Conservation (phyloP, 805 yeast species). For the Tetrapisispora phaffii region DNA sequence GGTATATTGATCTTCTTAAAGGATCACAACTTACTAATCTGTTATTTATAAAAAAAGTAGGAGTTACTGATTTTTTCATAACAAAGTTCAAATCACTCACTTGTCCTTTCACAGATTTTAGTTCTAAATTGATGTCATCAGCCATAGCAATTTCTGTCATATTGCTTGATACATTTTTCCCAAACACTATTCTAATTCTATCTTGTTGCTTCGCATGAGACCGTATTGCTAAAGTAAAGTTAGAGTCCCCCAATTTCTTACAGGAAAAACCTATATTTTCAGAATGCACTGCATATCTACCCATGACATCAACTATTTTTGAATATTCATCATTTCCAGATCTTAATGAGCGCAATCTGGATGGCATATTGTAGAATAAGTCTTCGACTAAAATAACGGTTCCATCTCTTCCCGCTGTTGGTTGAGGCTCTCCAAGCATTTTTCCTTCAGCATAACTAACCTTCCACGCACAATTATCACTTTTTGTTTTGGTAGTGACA, state of each 20-base stretch:
- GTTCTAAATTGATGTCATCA: slow-evolving; percentile 37
- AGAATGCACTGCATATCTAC: slow-evolving; percentile 73
- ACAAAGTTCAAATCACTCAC: slow-evolving; percentile 64
- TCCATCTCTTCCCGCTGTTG: slow-evolving; percentile 80
- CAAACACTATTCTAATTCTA: slow-evolving; percentile 64
- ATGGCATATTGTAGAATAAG: slow-evolving; percentile 77
- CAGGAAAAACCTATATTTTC: slow-evolving; percentile 63
- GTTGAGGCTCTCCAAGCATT: slow-evolving; percentile 46
- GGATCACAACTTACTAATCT: slow-evolving; percentile 80
- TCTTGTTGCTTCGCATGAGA: slow-evolving; percentile 45
- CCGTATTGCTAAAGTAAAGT: slow-evolving; percentile 53
- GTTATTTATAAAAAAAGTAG: slow-evolving; percentile 76
- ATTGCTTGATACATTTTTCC: slow-evolving; percentile 57
- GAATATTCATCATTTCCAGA: slow-evolving; percentile 65
- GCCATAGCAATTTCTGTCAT: slow-evolving; percentile 39
- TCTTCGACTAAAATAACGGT: slow-evolving; percentile 83
- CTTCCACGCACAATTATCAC: slow-evolving; percentile 58
- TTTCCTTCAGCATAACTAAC: slow-evolving; percentile 62
- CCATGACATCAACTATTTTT: slow-evolving; percentile 71
- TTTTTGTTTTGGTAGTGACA: slow-evolving; percentile 62
- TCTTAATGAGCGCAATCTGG: slow-evolving; percentile 58
- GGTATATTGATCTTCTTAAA: slow-evolving; percentile 53
- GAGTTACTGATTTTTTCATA: slow-evolving; percentile 51
- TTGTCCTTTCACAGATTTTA: slow-evolving; percentile 45
- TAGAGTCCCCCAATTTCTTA: slow-evolving; percentile 69